Percentiles rank a stretch among this genome's conserved stretches.
phyloP scores from a whole-genome alignment of 2,329 filamentous ascomycete species.

The Aspergillus fructus region DNA sequence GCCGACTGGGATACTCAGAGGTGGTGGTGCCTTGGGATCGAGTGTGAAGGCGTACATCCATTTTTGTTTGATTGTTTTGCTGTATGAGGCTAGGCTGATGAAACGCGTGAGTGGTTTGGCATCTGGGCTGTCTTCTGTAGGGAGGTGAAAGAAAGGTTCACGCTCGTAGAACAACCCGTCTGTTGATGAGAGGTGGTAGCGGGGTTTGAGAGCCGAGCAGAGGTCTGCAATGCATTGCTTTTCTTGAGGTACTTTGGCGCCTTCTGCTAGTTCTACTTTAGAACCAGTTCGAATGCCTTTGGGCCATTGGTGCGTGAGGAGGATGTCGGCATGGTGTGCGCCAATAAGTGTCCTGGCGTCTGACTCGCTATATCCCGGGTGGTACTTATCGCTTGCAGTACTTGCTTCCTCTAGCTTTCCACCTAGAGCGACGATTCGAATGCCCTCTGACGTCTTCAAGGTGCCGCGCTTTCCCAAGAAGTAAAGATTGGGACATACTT shows the following conservation, averaged over 20 bases:
- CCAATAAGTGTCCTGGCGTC: constrained; percentile 76
- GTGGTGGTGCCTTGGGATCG: constrained; percentile 60
- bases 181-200: constrained; percentile 81
- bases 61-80: constrained; percentile 72
- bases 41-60: constrained; percentile 64
- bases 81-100: constrained; percentile 79
- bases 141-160: constrained; percentile 80
- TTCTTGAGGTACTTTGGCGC: constrained; percentile 51
- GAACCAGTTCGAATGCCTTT: constrained; percentile 69
- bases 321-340: constrained; percentile 77
- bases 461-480: constrained; percentile 84
- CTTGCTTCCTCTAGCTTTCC: constrained; percentile 57
- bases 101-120: constrained; percentile 74
- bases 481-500: constrained; percentile 86
- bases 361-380: constrained; percentile 73
- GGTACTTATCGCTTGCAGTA: constrained; percentile 61
- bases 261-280: constrained; percentile 59
- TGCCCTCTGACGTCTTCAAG: constrained; percentile 84
- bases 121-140: constrained; percentile 54
- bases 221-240: constrained; percentile 75
- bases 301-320: constrained; percentile 87
- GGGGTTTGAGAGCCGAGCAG: constrained; percentile 76
- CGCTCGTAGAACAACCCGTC: constrained; percentile 78
- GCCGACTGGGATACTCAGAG: constrained; percentile 64
- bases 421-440: constrained; percentile 83